Conservation (phyloP, 2,329 filamentous ascomycete genomes). For the Arthrobotrys iridis region DNA sequence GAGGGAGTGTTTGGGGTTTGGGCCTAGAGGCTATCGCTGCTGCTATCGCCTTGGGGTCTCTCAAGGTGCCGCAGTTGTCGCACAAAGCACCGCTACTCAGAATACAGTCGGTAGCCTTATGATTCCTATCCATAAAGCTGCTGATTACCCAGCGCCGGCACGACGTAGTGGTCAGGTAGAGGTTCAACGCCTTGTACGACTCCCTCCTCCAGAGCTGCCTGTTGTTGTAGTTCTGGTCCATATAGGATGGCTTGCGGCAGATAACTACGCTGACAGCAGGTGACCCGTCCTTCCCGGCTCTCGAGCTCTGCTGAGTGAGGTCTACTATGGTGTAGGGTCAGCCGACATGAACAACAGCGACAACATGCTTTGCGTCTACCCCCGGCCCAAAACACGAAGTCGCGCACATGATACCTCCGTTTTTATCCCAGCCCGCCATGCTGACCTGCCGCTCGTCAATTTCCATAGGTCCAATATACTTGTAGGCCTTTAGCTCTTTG, state of each 20-base stretch:
- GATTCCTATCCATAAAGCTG: background rate
- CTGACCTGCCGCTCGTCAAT: background rate
- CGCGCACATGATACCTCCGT: background rate
- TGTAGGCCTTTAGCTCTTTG: background rate
- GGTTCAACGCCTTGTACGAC: background rate
- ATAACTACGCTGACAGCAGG: background rate
- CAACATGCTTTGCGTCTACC: background rate
- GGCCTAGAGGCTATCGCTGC: background rate
- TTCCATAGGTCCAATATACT: background rate
- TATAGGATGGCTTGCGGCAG: background rate
- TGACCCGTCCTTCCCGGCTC: background rate
- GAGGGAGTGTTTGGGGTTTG: no score
- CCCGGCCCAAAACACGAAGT: background rate
- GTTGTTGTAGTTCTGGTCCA: background rate
- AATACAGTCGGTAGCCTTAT: background rate
- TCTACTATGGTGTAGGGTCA: background rate
- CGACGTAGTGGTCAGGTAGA: background rate
- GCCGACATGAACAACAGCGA: background rate
- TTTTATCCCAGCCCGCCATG: background rate
- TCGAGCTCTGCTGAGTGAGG: background rate
- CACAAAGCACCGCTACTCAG: background rate
- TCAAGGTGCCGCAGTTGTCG: constrained; percentile 1
- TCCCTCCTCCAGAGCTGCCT: background rate
- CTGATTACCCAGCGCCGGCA: constrained; percentile 2
- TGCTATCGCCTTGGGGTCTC: background rate